Evolutionary conservation across 176 grass and related monocot genomes (phyloP), one percentile per base, ranked within the genome.

Genomic region (Oryza officinalis): DNA sequence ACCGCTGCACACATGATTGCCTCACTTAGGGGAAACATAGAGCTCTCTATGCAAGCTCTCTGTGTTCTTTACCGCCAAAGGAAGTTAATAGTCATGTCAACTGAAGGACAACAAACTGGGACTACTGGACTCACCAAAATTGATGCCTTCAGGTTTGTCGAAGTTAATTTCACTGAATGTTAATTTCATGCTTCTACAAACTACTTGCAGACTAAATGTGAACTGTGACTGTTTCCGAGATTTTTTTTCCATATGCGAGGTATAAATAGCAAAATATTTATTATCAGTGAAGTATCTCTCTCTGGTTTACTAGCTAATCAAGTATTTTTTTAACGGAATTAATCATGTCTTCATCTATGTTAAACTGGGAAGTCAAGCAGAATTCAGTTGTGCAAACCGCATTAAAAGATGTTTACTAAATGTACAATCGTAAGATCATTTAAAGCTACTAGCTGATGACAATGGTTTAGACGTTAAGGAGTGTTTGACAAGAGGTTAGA

Each of bases 31-130:
- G 13, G 2, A 12, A 31, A 76, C 6, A 27, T 31, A 28, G 71
- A 76, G 13, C 0, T 89, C 9, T 20, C 5, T 27, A 81, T 85
- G 65, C 50, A 85, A 71, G 87, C 77, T 85, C 6, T 47, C 0
- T 85, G 87, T 77, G 77, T 82, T 71, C 87, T 89, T 71, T 52
- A 71, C 65, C 77, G 71, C 31, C 77, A 70, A 75, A 63, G 57
- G 43, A 89, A 54, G 12, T 33, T 81, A 52, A 4, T 25, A 50
- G 1, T 10, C 67, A 10, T 41, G 17, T 25, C 68, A 72, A 27
- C 8, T 40, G 15, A 18, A 67, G 63, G 30, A 54, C 28, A 41
- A 65, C 28, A 1, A 32, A 69, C 18, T 69, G 35, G 0, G 26
- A 40, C 15, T 44, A 1, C 2, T 35, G 25, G 67, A 79, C 22